Percentiles rank a stretch among this genome's conserved stretches.
phyloP scores from a whole-genome alignment of 2,329 filamentous ascomycete genomes.

The Cadophora sp. region DNA sequence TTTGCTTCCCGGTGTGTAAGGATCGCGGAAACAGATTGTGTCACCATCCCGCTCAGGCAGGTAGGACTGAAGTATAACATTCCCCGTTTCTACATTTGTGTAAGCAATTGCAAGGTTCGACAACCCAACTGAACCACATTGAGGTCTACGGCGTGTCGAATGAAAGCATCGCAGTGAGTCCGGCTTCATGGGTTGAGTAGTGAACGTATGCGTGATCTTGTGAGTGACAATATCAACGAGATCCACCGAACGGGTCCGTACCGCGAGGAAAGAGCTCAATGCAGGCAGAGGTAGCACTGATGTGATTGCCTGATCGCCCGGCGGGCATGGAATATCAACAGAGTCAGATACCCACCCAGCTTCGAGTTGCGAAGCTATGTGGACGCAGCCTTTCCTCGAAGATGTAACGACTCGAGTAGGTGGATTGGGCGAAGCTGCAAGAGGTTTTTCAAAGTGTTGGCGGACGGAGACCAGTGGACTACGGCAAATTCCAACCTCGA shows the following conservation, averaged over 20 bases:
- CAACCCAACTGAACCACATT: slow-evolving; percentile 62
- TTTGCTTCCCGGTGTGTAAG: slow-evolving; percentile 48
- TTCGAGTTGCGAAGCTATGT: slow-evolving; percentile 53
- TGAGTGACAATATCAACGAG: slow-evolving; percentile 65
- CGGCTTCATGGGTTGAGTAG: slow-evolving; percentile 62
- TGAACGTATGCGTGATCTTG: slow-evolving; percentile 66
- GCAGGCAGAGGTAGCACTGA: slow-evolving; percentile 65
- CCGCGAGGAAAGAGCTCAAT: slow-evolving; percentile 66
- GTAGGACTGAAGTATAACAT: slow-evolving; percentile 71
- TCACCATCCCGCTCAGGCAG: slow-evolving; percentile 59
- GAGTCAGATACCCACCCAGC: slow-evolving; percentile 58
- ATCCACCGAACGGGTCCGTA: slow-evolving; percentile 62
- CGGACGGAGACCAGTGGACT: slow-evolving; percentile 53
- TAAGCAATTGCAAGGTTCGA: slow-evolving; percentile 71
- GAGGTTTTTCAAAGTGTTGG: slow-evolving; percentile 49
- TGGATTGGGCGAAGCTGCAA: slow-evolving; percentile 30
- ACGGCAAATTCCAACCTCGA: slow-evolving; percentile 57
- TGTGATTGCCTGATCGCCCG: slow-evolving; percentile 54
- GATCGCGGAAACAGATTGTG: slow-evolving; percentile 63
- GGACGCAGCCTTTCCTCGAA: slow-evolving; percentile 58
- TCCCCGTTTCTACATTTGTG: slow-evolving; percentile 61
- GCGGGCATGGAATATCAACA: slow-evolving; percentile 49
- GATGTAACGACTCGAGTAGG: slow-evolving; percentile 53
- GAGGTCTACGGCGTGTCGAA: slow-evolving; percentile 57
- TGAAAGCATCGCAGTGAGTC: slow-evolving; percentile 67